phyloP scores from a whole-genome alignment of 2,329 filamentous ascomycete genomes.

The Cladophialophora carrionii region DNA sequence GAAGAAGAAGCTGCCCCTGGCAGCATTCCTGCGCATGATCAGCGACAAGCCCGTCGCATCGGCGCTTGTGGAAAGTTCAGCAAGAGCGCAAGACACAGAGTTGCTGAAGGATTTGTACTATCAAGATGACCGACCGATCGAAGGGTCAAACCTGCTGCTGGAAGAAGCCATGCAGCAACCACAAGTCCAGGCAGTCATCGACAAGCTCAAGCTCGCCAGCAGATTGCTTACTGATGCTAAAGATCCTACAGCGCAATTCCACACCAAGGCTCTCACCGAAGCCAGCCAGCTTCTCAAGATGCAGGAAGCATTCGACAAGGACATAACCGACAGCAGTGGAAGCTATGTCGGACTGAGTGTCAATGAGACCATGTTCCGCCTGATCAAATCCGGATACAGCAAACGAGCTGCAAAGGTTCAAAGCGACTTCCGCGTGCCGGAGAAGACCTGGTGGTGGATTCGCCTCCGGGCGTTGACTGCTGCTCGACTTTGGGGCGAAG shows the following conservation, averaged over 20 bases:
- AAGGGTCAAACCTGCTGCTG: slow-evolving; percentile 85
- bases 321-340: slow-evolving; percentile 65
- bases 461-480: slow-evolving; percentile 85
- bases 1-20: slow-evolving; percentile 85
- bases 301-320: slow-evolving; percentile 84
- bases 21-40: slow-evolving; percentile 89
- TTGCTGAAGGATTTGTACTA: slow-evolving; percentile 96
- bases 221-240: slow-evolving; percentile 83
- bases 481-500: slow-evolving; percentile 86
- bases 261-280: slow-evolving; percentile 77
- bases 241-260: slow-evolving; percentile 67
- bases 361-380: slow-evolving; percentile 88
- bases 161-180: slow-evolving; percentile 78
- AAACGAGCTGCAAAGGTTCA: slow-evolving; percentile 86
- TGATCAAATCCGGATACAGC: slow-evolving; percentile 78
- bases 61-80: slow-evolving; percentile 84
- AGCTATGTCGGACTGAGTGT: slow-evolving; percentile 81
- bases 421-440: slow-evolving; percentile 87
- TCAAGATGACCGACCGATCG: slow-evolving; percentile 87
- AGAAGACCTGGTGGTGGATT: slow-evolving; percentile 86
- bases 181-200: slow-evolving; percentile 69
- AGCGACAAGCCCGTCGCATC: slow-evolving; percentile 83
- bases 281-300: slow-evolving; percentile 77
- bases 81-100: slow-evolving; percentile 74
- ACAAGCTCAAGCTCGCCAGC: slow-evolving; percentile 85